Evolutionary conservation across 352 stramenopile species (phyloP), one percentile per base, ranked within the genome.

Genomic region (Halophytophthora polymorphica): DNA sequence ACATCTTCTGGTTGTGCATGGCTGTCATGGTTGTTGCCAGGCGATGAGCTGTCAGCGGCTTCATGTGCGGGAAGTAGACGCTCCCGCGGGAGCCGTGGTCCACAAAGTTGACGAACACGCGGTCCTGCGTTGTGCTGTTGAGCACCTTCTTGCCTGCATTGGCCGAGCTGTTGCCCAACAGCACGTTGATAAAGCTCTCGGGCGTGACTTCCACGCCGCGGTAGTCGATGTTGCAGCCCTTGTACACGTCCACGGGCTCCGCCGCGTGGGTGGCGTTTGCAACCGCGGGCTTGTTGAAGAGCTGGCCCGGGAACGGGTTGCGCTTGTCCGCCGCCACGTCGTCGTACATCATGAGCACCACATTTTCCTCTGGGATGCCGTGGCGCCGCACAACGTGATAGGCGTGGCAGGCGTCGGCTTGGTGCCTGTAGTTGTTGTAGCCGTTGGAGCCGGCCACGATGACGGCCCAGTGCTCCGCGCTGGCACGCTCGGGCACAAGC

Each of bases 261-360:
- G 53, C 54, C 17, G 17, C 49, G 7, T 60, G 54, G 8, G 52
- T 66, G 2, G 44, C 63, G 37, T 84, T 73, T 46, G 50, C 67
- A 22, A 31, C 25, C 17, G 69, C 72, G 17, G 89, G 89, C 14
- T 86, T 76, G 63, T 97, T 97, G 59, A 90, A 97, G 2, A 97
- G 67, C 69, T 93, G 67, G 2, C 89, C 90, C 1, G 81, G 80
- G 56, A 93, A 93, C 22, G 90, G 89, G 45, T 97, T 97, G 25
- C 73, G 55, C n/a, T 72, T 39, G 61, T 80, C 71, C 51, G 61
- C 62, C 0, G 88, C 87, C n/a, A 90, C 82, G 57, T 97, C 90
- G 61, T 97, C 86, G 69, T 93, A 96, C 83, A 93, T 96, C 88
- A 97, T 96, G 35, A 96, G 77, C 50, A 97, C 79, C 31, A 97